Conservation (phyloP, 306 rosid species). For the Albizia julibrissin region DNA sequence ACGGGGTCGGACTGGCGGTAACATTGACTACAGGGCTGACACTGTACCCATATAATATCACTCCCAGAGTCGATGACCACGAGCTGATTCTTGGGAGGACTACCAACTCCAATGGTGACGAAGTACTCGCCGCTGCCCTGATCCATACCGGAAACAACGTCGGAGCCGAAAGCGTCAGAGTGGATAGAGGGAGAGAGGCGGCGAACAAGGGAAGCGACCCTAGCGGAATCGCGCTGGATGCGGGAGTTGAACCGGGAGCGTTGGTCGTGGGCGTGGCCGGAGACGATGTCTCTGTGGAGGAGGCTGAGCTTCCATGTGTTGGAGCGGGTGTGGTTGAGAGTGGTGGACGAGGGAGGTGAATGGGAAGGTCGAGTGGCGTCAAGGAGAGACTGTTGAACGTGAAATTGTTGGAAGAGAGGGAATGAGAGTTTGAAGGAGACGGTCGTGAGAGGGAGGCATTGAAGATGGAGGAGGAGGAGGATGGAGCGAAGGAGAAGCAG, state of each 20-base stretch:
- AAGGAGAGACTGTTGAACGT: conserved; percentile 33
- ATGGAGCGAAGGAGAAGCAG: conserved; percentile 8
- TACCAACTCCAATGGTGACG: conserved; percentile 82
- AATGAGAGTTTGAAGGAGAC: conserved; percentile 23
- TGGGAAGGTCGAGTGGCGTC: conserved; percentile 8
- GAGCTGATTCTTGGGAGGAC: conserved; percentile 83
- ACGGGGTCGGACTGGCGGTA: conserved; percentile 93
- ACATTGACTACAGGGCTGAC: conserved; percentile 82
- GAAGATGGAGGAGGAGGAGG: background rate
- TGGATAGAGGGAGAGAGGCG: conserved; percentile 33
- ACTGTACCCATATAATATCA: conserved; percentile 95
- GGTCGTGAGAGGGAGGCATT: background rate
- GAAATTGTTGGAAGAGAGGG: conserved; percentile 46
- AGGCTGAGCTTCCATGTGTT: conserved; percentile 55
- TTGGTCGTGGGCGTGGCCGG: conserved; percentile 13
- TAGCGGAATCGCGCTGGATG: conserved; percentile 56
- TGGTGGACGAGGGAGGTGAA: background rate
- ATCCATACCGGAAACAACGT: conserved; percentile 87
- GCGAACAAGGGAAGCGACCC: conserved; percentile 56
- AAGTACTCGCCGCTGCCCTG: conserved; percentile 96
- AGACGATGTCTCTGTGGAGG: conserved; percentile 67
- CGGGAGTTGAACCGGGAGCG: conserved; percentile 50
- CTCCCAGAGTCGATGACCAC: conserved; percentile 94
- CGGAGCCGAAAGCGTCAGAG: conserved; percentile 71
- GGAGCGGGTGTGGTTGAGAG: background rate